Conservation (phyloP, 129 eudicot genomes). For the Flaveria robusta region DNA sequence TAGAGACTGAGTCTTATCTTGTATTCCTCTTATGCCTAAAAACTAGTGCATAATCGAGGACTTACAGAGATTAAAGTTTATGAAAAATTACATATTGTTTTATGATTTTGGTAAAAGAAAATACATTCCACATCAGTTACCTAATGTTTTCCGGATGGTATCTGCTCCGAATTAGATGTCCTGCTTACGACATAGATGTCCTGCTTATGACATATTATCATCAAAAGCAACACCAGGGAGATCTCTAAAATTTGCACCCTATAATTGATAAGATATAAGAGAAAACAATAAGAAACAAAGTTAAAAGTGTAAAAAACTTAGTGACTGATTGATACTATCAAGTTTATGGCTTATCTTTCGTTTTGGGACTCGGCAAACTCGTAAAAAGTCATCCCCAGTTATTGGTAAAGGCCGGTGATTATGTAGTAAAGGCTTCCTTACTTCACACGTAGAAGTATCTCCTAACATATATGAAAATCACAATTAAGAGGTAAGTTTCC, state of each 20-base stretch:
- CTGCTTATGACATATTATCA: slow-evolving; percentile 49
- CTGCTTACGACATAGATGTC: slow-evolving; percentile 1
- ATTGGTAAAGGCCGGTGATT: slow-evolving; percentile 54
- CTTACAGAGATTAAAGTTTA: slow-evolving; percentile 35
- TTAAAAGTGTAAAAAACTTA: not conserved
- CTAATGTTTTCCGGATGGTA: slow-evolving; percentile 72
- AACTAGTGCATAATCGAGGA: slow-evolving; percentile 63
- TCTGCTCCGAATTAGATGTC: slow-evolving; percentile 29
- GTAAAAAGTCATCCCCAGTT: slow-evolving; percentile 54
- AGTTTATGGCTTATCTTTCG: slow-evolving; percentile 42
- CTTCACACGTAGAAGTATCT: slow-evolving; percentile 16
- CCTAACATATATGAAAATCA: slow-evolving; percentile 54
- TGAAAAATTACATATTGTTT: not conserved
- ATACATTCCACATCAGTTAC: slow-evolving; percentile 30
- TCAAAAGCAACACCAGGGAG: slow-evolving; percentile 63
- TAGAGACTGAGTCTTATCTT: slow-evolving; percentile 35
- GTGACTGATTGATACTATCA: slow-evolving; percentile 1
- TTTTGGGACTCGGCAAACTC: slow-evolving; percentile 55
- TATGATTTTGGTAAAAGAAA: not conserved
- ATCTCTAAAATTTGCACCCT: slow-evolving; percentile 77
- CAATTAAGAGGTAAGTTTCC: not conserved
- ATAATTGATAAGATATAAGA: slow-evolving; percentile 16
- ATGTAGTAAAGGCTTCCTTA: slow-evolving; percentile 40
- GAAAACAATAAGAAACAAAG: slow-evolving; percentile 1
- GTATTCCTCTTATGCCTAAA: slow-evolving; percentile 42